Evolutionary conservation across 139 green algal species (phyloP).

Genomic region (Chlamydomonas asymmetrica): DNA sequence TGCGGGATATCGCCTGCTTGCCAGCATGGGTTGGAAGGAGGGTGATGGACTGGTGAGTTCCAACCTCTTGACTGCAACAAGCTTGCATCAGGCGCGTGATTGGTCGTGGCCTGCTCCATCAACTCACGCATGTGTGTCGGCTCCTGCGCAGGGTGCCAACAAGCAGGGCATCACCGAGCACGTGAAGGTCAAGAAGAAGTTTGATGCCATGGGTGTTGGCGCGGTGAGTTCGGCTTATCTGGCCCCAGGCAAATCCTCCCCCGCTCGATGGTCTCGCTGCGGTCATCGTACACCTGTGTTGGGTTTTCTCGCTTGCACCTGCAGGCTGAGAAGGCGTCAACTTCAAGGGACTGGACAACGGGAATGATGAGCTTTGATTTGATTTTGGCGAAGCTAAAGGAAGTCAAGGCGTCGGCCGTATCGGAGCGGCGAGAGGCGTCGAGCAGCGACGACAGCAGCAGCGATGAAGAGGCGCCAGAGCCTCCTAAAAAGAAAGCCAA

Average conservation of each 20-base stretch:
- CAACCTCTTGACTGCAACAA: too few relatives aligned
- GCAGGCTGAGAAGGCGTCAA: constrained; percentile 57
- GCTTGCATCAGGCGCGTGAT: too few relatives aligned
- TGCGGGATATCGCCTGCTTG: constrained; percentile 73
- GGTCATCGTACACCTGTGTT: too few relatives aligned
- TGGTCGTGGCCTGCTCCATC: too few relatives aligned
- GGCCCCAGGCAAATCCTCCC: too few relatives aligned
- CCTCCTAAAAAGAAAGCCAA: too few relatives aligned
- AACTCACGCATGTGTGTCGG: too few relatives aligned
- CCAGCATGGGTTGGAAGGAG: constrained; percentile 81
- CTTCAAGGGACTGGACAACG: constrained; percentile 64
- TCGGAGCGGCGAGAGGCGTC: neutral
- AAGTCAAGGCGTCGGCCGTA: constrained; percentile 35
- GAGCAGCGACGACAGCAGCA: constrained; percentile 22
- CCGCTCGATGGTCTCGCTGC: too few relatives aligned
- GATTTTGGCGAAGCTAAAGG: constrained; percentile 70
- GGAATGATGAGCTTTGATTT: constrained; percentile 76
- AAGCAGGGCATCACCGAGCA: constrained; percentile 86
- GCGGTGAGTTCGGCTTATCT: constrained; percentile 38
- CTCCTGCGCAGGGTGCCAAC: constrained; percentile 71
- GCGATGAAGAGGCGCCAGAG: neutral
- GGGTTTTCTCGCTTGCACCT: too few relatives aligned
- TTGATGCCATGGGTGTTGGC: constrained; percentile 78
- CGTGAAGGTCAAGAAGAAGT: constrained; percentile 85
- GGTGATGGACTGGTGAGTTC: constrained; percentile 77